Evolutionary conservation across 305 asterid species (phyloP).

Genomic region (Solanum aculeatissimum): DNA sequence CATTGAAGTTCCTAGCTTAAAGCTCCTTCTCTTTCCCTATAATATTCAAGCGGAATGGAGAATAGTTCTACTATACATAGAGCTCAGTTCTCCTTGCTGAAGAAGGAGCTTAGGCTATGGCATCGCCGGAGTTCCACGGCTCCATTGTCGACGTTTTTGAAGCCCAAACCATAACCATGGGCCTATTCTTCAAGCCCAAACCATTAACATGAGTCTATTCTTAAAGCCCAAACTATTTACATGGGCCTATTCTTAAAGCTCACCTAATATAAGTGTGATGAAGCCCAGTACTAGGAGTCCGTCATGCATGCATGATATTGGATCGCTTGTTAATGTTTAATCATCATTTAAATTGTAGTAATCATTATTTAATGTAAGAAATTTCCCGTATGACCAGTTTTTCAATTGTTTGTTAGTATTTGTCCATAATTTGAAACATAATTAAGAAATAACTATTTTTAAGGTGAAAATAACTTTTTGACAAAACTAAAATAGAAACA

Average conservation of each 20-base stretch:
- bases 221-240: neutral
- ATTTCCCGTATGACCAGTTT: neutral
- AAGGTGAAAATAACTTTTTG: neutral
- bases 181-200: neutral
- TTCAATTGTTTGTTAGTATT: neutral
- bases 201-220: neutral
- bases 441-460: neutral
- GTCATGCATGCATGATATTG: neutral
- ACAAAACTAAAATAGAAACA: neutral
- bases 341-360: neutral
- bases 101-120: neutral
- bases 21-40: neutral
- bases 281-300: neutral
- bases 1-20: constrained; percentile 13
- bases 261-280: neutral
- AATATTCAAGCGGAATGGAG: neutral
- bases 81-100: neutral
- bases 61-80: neutral
- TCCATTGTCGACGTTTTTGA: neutral
- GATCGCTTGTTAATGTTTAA: neutral
- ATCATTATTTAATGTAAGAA: no score
- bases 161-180: neutral
- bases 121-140: neutral
- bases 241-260: neutral
- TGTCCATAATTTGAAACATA: neutral